Conservation (phyloP, 495 filamentous ascomycete genomes). For the Aspergillus affinis region DNA sequence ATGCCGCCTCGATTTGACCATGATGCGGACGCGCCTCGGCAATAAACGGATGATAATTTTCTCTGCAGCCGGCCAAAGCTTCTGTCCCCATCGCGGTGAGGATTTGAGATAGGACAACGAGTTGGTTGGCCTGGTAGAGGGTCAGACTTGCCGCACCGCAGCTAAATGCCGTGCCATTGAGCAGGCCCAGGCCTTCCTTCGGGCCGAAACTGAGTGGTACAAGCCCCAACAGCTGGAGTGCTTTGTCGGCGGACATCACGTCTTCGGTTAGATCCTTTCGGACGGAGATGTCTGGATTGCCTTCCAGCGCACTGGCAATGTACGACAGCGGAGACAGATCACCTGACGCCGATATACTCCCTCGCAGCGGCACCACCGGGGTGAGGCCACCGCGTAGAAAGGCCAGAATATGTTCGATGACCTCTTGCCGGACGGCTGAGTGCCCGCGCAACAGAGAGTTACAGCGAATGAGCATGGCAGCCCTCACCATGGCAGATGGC, state of each 20-base stretch:
- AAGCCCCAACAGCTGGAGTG: conserved; percentile 8
- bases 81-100: conserved; percentile 45
- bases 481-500: conserved; percentile 51
- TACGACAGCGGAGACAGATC: conserved; percentile 59
- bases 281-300: conserved; percentile 42
- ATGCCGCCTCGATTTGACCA: conserved; percentile 57
- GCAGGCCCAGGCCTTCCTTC: conserved; percentile 57
- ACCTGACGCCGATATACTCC: conserved; percentile 61
- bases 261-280: background rate
- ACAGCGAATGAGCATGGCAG: conserved; percentile 53
- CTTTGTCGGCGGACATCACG: conserved; percentile 13
- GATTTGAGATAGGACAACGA: conserved; percentile 57
- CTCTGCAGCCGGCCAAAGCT: conserved; percentile 47
- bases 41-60: conserved; percentile 60
- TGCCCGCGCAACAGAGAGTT: conserved; percentile 58
- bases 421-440: conserved; percentile 48
- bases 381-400: conserved; percentile 48
- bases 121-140: conserved; percentile 53
- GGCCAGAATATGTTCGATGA: conserved; percentile 44
- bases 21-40: conserved; percentile 54
- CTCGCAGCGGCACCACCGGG: conserved; percentile 54
- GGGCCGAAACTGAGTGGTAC: conserved; percentile 18
- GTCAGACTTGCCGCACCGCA: conserved; percentile 50
- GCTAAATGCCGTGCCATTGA: conserved; percentile 63
- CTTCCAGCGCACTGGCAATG: conserved; percentile 55